phyloP scores from a whole-genome alignment of 805 yeast species.

The Candida parachauliodes region DNA sequence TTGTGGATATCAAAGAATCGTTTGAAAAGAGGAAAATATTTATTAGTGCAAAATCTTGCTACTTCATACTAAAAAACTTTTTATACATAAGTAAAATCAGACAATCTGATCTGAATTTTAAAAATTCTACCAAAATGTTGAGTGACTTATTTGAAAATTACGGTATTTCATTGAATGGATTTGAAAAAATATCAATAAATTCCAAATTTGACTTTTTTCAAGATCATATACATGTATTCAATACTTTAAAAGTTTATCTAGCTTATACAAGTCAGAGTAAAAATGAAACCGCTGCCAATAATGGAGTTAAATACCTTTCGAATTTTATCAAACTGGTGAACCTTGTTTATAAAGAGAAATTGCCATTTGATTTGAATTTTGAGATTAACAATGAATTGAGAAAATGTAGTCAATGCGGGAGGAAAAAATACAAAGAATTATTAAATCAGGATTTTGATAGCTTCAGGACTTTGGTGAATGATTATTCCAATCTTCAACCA shows the following conservation, averaged over 20 bases:
- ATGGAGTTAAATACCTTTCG: constrained; percentile 2
- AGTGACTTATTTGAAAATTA: background rate
- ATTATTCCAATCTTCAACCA: background rate
- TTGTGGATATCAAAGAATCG: constrained; percentile 17
- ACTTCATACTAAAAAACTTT: constrained; percentile 3
- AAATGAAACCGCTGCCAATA: background rate
- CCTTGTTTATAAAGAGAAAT: background rate
- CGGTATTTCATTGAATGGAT: constrained; percentile 4
- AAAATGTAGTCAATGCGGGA: constrained; percentile 6
- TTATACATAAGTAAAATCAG: constrained; percentile 15
- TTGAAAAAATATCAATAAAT: background rate
- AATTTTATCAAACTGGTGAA: constrained; percentile 1
- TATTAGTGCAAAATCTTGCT: constrained; percentile 5
- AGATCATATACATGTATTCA: constrained; percentile 2
- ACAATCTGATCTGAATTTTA: constrained; percentile 12
- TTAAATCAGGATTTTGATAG: constrained; percentile 18
- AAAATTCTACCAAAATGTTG: constrained; percentile 3
- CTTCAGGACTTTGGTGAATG: constrained; percentile 20
- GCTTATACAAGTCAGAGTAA: constrained; percentile 1
- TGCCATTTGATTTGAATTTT: constrained; percentile 17
- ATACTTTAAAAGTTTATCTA: constrained; percentile 4
- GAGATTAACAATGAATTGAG: constrained; percentile 28
- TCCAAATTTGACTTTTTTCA: constrained; percentile 1
- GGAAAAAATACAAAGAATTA: constrained; percentile 16
- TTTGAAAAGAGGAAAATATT: constrained; percentile 11